A percentile compares a stretch with the other conserved stretches of the same genome.
Evolutionary conservation across 2,329 filamentous ascomycete genomes (phyloP).

Genomic region (Calonectria naviculata): DNA sequence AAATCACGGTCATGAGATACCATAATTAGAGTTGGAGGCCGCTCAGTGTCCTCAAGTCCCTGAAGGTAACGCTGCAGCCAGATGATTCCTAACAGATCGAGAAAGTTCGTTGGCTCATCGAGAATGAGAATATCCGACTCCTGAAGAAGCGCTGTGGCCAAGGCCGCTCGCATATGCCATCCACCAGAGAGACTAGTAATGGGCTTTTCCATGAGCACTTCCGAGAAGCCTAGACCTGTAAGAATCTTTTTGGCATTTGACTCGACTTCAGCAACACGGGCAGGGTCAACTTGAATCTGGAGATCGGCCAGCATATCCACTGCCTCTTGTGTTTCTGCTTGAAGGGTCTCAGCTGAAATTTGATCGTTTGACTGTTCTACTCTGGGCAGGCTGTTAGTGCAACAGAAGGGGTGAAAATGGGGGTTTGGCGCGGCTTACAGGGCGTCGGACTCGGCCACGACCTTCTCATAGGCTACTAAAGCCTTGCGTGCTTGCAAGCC

Average conservation of each 20-base stretch:
- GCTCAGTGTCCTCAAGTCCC: constrained; percentile 60
- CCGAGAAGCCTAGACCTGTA: constrained; percentile 77
- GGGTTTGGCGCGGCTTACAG: constrained; percentile 51
- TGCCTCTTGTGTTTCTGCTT: constrained; percentile 75
- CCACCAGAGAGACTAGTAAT: constrained; percentile 79
- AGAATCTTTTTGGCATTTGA: constrained; percentile 74
- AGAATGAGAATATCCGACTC: constrained; percentile 82
- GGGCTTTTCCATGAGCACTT: constrained; percentile 67
- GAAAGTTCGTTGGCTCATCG: constrained; percentile 89
- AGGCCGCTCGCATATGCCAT: constrained; percentile 77
- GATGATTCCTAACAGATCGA: constrained; percentile 85
- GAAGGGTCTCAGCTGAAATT: constrained; percentile 66
- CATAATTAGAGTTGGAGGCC: constrained; percentile 76
- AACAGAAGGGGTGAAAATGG: not conserved
- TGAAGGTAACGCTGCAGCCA: constrained; percentile 84
- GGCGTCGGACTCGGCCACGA: constrained; percentile 66
- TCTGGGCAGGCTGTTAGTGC: constrained; percentile 38
- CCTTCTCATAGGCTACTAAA: constrained; percentile 75
- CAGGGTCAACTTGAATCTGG: constrained; percentile 74
- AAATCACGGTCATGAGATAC: constrained; percentile 91
- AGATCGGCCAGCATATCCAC: constrained; percentile 76
- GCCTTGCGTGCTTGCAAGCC: constrained; percentile 82
- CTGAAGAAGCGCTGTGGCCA: constrained; percentile 76
- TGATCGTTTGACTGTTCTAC: constrained; percentile 64
- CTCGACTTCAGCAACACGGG: constrained; percentile 73